Percentiles rank a stretch among this genome's conserved stretches.
Evolutionary conservation across 306 rosid genomes (phyloP).

Genomic region (Psophocarpus tetragonolobus): DNA sequence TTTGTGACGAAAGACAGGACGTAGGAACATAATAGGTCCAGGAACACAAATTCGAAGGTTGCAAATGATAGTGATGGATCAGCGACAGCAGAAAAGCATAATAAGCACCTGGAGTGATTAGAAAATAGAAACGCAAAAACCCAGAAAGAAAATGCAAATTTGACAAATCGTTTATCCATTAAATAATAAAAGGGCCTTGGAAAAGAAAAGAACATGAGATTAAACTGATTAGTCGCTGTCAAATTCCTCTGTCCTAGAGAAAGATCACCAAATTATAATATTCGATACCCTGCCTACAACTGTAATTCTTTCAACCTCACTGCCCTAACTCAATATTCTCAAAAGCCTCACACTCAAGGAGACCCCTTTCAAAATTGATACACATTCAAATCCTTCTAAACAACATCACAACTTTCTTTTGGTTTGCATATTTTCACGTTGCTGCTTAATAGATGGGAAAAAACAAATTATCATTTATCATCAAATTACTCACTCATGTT

Average conservation of each 20-base stretch:
- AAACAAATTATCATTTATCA: no score
- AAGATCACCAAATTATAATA: not conserved
- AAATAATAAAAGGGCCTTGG: slow-evolving; percentile 28
- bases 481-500: no score
- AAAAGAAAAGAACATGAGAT: slow-evolving; percentile 39
- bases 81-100: slow-evolving; percentile 19
- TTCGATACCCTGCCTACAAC: slow-evolving; percentile 3
- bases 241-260: slow-evolving; percentile 33
- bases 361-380: not conserved
- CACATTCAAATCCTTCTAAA: not conserved
- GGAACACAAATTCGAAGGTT: slow-evolving; percentile 23
- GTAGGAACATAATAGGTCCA: no score
- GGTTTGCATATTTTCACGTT: not conserved
- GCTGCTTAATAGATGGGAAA: not conserved
- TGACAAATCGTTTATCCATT: slow-evolving; percentile 25
- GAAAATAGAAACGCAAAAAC: not conserved
- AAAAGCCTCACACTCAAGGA: not conserved
- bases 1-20: not conserved
- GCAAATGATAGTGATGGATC: slow-evolving; percentile 26
- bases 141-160: slow-evolving; percentile 26
- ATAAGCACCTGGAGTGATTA: slow-evolving; percentile 13
- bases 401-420: no score
- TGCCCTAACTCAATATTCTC: not conserved
- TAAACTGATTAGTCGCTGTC: slow-evolving; percentile 42
- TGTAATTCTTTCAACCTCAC: slow-evolving; percentile 5